phyloP scores from a whole-genome alignment of 768 basidiomycete species.

The Mycena vulgaris region DNA sequence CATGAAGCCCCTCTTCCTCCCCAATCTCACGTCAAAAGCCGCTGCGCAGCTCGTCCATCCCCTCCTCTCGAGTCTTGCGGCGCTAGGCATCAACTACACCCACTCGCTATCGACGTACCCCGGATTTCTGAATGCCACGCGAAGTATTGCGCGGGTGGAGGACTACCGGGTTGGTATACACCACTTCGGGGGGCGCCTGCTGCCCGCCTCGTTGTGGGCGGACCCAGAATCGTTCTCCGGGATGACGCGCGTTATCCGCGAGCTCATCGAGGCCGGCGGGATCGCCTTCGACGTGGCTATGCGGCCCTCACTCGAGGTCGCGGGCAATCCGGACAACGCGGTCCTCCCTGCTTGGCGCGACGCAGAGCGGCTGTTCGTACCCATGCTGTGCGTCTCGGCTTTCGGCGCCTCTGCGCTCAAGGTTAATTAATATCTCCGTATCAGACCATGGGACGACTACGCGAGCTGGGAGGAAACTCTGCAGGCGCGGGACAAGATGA shows the following conservation, averaged over 20 bases:
- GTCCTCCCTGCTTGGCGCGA: conserved; percentile 38
- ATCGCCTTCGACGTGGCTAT: conserved; percentile 8
- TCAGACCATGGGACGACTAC: conserved; percentile 34
- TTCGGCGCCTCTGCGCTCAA: not conserved
- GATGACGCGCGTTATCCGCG: conserved; percentile 9
- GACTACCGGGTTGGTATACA: conserved; percentile 17
- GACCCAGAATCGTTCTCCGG: not conserved
- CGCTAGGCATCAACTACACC: not conserved
- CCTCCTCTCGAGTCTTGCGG: not conserved
- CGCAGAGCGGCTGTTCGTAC: conserved; percentile 31
- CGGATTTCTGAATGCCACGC: conserved; percentile 8
- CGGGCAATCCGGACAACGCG: conserved; percentile 33
- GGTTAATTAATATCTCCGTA: not conserved
- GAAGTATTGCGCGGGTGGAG: not conserved
- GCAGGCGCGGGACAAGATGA: conserved; percentile 20
- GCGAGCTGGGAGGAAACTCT: conserved; percentile 34
- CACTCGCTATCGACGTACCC: not conserved
- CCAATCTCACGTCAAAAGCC: not conserved
- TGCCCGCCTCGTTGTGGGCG: conserved; percentile 8
- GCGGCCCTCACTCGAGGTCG: conserved; percentile 5
- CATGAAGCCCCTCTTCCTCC: not conserved
- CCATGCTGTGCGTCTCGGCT: conserved; percentile 10
- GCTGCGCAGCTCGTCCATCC: conserved; percentile 3
- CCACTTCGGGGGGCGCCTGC: conserved; percentile 26
- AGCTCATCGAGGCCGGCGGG: conserved; percentile 23